These are phyloP conservation scores for Lipomyces orientalis DNA, from an alignment of 805 yeast genomes.

Conservation along the genomic window DNA sequence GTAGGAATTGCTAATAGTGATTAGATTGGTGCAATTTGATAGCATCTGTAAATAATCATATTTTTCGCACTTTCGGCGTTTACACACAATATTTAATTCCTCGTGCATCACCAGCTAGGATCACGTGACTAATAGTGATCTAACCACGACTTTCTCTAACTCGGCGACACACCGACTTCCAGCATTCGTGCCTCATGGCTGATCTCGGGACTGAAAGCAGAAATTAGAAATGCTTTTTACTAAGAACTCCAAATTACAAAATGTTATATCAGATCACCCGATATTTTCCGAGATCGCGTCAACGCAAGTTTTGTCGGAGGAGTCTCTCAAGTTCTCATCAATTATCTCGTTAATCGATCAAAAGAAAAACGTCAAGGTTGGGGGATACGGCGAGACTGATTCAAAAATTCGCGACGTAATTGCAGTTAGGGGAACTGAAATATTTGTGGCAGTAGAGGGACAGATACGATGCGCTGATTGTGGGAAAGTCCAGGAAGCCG, in stretches of 20 bases:
- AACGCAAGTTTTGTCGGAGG: not conserved
- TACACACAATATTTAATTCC: not conserved
- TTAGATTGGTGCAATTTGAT: not conserved
- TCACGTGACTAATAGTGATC: not conserved
- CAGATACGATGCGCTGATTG: slow-evolving; percentile 30
- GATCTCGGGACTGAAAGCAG: not conserved
- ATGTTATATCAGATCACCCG: slow-evolving; percentile 26
- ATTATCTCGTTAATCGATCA: not conserved
- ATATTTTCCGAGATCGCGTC: slow-evolving; percentile 16
- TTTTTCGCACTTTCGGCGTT: no score
- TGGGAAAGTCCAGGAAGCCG: slow-evolving; percentile 17
- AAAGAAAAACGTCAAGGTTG: not conserved
- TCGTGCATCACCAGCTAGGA: no score
- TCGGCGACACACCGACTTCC: not conserved
- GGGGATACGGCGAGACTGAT: not conserved
- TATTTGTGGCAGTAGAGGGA: slow-evolving; percentile 23
- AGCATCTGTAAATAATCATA: not conserved
- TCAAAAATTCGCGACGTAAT: slow-evolving; percentile 5
- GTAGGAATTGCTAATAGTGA: not conserved
- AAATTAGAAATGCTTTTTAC: slow-evolving; percentile 14
- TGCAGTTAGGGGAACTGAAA: slow-evolving; percentile 31
- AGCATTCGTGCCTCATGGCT: not conserved
- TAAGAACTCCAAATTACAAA: slow-evolving; percentile 19
- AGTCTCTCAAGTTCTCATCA: not conserved
- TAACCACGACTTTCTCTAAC: not conserved